Evolutionary conservation across 140 eudicot genomes (phyloP), one percentile per base, ranked within the genome.

Genomic region (Anethum foeniculum): DNA sequence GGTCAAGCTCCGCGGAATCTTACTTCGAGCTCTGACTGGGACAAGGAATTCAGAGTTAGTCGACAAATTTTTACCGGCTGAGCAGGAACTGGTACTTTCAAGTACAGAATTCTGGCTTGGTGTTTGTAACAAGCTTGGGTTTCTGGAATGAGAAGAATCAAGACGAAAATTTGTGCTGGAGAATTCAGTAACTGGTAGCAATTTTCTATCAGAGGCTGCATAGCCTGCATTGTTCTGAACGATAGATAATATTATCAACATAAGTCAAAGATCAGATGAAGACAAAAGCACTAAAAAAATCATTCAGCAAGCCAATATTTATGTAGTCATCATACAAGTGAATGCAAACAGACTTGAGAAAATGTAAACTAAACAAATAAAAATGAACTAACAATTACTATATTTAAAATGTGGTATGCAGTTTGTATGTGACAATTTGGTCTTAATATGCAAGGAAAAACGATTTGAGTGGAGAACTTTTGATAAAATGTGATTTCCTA

Each of bases 81-180:
- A 87, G 85, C 87, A 86, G 79, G 95, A 88, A 60, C 85, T 83
- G 76, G 88, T 88, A 80, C 87, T 89, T 76, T 90, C 96, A 18
- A 90, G 89, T 47, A 89, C 93, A 5, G 93, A 90, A 76, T 78
- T 85, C 18, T 96, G 96, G 85, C 97, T 92, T 15, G 86, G 91
- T 39, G 87, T 86, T 80, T 86, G 90, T 25, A 84, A 88, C 11
- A 80, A 58, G 44, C 80, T 79, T n/a, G 84, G 76, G 43, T 79
- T 86, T 71, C 77, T 81, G 74, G 60, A 60, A 14, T 67, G 79
- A 21, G 81, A 67, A 43, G 60, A 77, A 13, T 82, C 71, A 39
- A 8, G 38, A 48, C 21, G 21, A 48, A 46, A 27, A 30, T 16
- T 73, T n/a, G 30, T 10, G 49, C 76, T n/a, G 64, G 82, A 76